Conservation (phyloP, 2,329 filamentous ascomycete genomes). For the Penicillium italicum region DNA sequence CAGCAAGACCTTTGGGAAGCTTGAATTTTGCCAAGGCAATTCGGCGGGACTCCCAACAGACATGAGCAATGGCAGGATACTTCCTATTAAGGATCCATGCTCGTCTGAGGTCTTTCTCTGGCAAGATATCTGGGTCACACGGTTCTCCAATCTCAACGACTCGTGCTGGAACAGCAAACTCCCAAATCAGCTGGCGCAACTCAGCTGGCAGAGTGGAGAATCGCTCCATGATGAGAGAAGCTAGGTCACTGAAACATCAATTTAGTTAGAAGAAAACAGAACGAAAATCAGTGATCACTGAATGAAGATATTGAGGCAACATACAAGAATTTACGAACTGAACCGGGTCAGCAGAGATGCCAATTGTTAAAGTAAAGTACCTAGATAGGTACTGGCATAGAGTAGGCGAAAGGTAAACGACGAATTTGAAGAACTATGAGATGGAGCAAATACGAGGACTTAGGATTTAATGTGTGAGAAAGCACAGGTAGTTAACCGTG, state of each 20-base stretch:
- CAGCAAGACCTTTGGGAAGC: background rate
- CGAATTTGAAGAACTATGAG: background rate
- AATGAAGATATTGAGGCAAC: background rate
- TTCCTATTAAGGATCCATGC: background rate
- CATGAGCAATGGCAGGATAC: background rate
- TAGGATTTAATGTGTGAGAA: background rate
- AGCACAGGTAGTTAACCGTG: background rate
- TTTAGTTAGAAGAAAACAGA: background rate
- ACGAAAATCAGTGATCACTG: background rate
- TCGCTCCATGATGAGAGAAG: background rate
- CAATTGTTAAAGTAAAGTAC: background rate
- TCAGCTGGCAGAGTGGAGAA: background rate
- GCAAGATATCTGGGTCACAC: slow-evolving; percentile 1
- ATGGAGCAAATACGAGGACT: background rate
- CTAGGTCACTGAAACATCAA: background rate
- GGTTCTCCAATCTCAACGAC: slow-evolving; percentile 3
- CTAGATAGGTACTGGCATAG: background rate
- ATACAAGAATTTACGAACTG: background rate
- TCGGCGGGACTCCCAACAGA: background rate
- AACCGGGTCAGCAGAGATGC: background rate
- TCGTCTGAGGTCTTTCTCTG: background rate
- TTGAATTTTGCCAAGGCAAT: background rate
- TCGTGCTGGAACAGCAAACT: background rate
- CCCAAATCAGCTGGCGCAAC: slow-evolving; percentile 1
- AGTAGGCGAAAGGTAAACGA: background rate